These are phyloP conservation scores for Triticum monococcum DNA, from an alignment of 176 grass and related monocot species.

Conservation along the genomic window DNA sequence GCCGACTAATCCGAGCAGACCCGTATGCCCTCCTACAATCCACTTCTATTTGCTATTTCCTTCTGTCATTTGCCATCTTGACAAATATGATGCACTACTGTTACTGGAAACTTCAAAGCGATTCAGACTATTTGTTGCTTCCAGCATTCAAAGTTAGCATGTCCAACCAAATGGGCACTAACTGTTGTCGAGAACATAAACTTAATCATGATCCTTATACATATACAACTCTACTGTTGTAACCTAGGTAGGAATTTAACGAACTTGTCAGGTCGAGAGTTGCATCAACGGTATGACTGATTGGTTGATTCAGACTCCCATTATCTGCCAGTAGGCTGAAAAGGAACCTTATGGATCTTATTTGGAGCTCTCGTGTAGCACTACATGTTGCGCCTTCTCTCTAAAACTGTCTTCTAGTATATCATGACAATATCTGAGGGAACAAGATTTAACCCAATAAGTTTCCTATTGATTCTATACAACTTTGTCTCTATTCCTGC, in stretches of 20 bases:
- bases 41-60: background rate
- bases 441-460: background rate
- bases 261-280: background rate
- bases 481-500: background rate
- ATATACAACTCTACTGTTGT: background rate
- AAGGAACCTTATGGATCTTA: background rate
- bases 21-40: slow-evolving; percentile 37
- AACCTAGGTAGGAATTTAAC: background rate
- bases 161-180: background rate
- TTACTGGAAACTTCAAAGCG: background rate
- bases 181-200: background rate
- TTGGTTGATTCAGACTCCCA: background rate
- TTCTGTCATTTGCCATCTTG: background rate
- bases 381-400: background rate
- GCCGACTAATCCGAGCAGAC: slow-evolving; percentile 58
- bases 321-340: background rate
- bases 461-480: background rate
- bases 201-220: background rate
- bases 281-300: background rate
- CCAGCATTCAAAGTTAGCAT: background rate
- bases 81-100: background rate
- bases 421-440: background rate
- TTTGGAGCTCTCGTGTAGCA: background rate
- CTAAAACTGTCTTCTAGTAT: background rate
- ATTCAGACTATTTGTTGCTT: background rate